Percentiles rank a stretch among this genome's conserved stretches.
Conservation (phyloP, 192 early-diverging fungal species). For the Backusella psychrophila region DNA sequence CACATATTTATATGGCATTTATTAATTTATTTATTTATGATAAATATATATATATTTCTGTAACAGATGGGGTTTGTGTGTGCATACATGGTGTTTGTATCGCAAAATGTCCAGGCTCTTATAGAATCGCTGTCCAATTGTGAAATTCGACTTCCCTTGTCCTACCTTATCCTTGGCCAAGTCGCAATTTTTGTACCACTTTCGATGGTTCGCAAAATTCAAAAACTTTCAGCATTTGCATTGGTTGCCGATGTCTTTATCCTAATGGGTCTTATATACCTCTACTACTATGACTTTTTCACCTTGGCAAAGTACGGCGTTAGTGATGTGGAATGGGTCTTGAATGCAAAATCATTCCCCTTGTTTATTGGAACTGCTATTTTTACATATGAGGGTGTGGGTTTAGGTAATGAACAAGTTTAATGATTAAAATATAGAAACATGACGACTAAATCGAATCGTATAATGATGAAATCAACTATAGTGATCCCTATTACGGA, state of each 20-base stretch:
- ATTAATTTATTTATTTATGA: not conserved
- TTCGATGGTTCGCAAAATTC: conserved; percentile 87
- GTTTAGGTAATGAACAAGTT: conserved; percentile 31
- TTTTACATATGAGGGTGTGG: conserved; percentile 76
- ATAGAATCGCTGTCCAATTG: conserved; percentile 75
- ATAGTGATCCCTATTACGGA: conserved; percentile 63
- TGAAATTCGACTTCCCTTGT: conserved; percentile 39
- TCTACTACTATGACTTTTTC: conserved; percentile 75
- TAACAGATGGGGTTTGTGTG: conserved; percentile 83
- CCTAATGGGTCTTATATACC: conserved; percentile 78
- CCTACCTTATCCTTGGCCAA: conserved; percentile 65
- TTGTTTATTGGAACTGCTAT: conserved; percentile 92
- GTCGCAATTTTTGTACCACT: conserved; percentile 77
- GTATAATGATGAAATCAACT: not conserved
- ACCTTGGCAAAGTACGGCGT: conserved; percentile 57
- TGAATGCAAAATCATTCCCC: conserved; percentile 79
- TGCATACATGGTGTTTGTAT: conserved; percentile 88
- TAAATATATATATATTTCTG: not conserved
- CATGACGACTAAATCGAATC: not conserved
- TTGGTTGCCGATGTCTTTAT: conserved; percentile 91
- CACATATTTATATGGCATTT: not conserved
- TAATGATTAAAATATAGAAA: not conserved
- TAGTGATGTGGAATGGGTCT: conserved; percentile 59
- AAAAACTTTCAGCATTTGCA: conserved; percentile 77
- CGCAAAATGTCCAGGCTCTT: conserved; percentile 80